Percentiles rank a stretch among this genome's conserved stretches.
Conservation (phyloP, 192 early-diverging fungal species). For the Lobosporangium transversale region DNA sequence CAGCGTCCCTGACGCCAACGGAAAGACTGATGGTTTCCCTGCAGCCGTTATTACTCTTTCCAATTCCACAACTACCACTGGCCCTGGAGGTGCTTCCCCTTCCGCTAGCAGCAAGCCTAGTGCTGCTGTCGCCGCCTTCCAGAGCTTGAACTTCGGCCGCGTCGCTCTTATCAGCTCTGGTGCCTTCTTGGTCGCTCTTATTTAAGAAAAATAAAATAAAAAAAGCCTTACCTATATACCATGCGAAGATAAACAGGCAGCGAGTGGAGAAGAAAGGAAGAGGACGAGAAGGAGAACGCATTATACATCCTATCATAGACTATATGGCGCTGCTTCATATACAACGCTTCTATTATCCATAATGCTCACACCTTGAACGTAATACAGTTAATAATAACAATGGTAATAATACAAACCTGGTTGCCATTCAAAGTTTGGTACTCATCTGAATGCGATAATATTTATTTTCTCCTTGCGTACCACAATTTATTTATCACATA, state of each 20-base stretch:
- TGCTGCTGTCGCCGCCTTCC: slow-evolving; percentile 20
- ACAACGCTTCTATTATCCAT: too few relatives aligned
- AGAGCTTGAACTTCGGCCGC: slow-evolving; percentile 13
- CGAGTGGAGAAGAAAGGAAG: background rate
- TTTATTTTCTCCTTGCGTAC: too few relatives aligned
- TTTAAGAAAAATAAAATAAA: slow-evolving; percentile 20
- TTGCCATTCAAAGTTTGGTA: too few relatives aligned
- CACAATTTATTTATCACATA: too few relatives aligned
- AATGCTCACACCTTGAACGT: too few relatives aligned
- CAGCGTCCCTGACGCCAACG: slow-evolving; percentile 33
- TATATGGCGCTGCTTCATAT: too few relatives aligned
- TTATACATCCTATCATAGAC: background rate
- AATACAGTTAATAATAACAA: too few relatives aligned
- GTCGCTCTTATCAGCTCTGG: slow-evolving; percentile 15
- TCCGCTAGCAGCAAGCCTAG: background rate
- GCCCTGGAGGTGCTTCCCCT: background rate
- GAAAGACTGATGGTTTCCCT: slow-evolving; percentile 31
- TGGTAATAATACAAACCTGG: too few relatives aligned
- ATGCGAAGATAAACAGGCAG: background rate
- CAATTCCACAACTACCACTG: slow-evolving; percentile 14
- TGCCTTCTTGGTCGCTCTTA: slow-evolving; percentile 30
- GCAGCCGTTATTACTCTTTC: slow-evolving; percentile 32
- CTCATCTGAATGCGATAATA: too few relatives aligned
- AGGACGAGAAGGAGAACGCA: too few relatives aligned
- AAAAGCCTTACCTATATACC: background rate